Base-by-base conservation (phyloP, 148 eudicot species). In the Amaranthus hypochondriacus region DNA sequence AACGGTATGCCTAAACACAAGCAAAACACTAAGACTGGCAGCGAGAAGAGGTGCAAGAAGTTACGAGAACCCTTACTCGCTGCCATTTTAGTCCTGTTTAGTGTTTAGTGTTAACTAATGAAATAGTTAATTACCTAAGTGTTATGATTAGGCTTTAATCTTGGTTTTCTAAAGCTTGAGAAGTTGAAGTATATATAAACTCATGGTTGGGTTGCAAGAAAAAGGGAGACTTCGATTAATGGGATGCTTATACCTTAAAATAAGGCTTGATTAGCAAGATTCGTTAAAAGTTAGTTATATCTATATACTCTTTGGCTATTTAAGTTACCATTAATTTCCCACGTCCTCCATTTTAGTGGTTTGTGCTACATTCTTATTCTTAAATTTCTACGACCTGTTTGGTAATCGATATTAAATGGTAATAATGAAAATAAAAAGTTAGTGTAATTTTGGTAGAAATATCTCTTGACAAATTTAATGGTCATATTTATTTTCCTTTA, bases 161-260 rank as follows among this genome's bases (percentile, higher is more conserved):
- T 64, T 64, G 39, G 49, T 4, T 28, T 3, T 44, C 3, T 2
- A 52, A 54, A 43, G 15, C 13, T 63, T 62, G 49, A 46, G 28
- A n/a, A 15, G 12, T 65, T 15, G n/a, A 46, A 51, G 67, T 68
- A 73, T 73, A n/a, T 78, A 52, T 78, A 78, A n/a, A 59, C 42
- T 43, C 14, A 9, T 2, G 28, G 7, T 10, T 15, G 12, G 43
- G 68, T 6, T 7, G 69, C 48, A 3, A 53, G 52, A 42, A 52
- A 69, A 55, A 51, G 67, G 48, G 39, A 56, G 60, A 18, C 62
- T 75, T 75, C 1, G 63, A n/a, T 49, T 56, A 11, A 44, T n/a
- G 79, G 59, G 73, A 75, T 70, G 66, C 76, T 79, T 75, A 71
- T 51, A 51, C 78, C 71, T 65, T 64, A 67, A 75, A 80, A 67